Percentiles rank a stretch among this genome's conserved stretches.
Conservation (phyloP, 805 yeast species). For the Lachancea quebecensis region DNA sequence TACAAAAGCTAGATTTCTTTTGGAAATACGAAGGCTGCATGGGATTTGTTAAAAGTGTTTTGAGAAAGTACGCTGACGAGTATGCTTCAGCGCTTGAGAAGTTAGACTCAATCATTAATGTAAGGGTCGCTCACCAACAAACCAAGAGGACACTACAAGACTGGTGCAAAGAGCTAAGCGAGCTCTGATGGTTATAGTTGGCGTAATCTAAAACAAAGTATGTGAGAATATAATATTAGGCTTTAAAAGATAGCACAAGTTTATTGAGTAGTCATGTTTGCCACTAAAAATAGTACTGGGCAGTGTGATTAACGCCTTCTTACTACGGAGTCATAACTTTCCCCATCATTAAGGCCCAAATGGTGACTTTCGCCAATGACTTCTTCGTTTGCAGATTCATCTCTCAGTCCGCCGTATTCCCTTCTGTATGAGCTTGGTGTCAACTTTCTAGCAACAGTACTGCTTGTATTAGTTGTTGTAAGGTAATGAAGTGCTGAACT, state of each 20-base stretch:
- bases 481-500: neutral
- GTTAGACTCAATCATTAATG: slow-evolving; percentile 32
- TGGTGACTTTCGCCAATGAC: neutral
- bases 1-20: slow-evolving; percentile 30
- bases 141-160: slow-evolving; percentile 24
- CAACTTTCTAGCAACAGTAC: slow-evolving; percentile 17
- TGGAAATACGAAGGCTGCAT: slow-evolving; percentile 39
- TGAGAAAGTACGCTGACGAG: slow-evolving; percentile 42
- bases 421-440: slow-evolving; percentile 3
- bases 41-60: slow-evolving; percentile 34
- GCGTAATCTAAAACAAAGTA: neutral
- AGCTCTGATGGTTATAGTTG: neutral
- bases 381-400: neutral
- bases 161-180: slow-evolving; percentile 33
- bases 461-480: slow-evolving; percentile 12
- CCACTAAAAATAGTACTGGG: neutral
- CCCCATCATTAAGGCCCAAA: slow-evolving; percentile 7
- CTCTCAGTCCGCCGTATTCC: neutral
- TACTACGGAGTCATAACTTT: slow-evolving; percentile 14
- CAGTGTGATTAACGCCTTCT: slow-evolving; percentile 5
- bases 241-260: neutral
- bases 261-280: neutral
- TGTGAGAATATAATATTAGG: neutral
- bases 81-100: slow-evolving; percentile 29
- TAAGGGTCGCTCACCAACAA: slow-evolving; percentile 29